Evolutionary conservation across 192 early-diverging fungal genomes (phyloP).

Genomic region (Linnemannia exigua): DNA sequence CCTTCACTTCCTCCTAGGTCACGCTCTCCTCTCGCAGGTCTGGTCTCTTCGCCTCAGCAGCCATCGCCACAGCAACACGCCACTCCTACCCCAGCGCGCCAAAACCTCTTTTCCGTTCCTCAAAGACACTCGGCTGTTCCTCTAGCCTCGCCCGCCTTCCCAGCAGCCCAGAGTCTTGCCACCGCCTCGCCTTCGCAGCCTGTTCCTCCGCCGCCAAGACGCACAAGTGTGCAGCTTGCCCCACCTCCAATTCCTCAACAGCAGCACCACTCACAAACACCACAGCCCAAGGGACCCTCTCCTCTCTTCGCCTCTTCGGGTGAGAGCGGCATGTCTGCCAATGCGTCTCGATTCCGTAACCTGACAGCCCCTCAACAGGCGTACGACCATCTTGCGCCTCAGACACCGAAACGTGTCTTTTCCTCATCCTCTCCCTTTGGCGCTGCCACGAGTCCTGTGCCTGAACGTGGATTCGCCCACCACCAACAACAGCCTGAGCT

Average conservation of each 20-base stretch:
- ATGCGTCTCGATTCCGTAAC: constrained; percentile 49
- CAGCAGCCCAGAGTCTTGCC: constrained; percentile 36
- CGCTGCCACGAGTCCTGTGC: constrained; percentile 27
- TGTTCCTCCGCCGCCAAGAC: constrained; percentile 45
- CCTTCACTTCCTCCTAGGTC: constrained; percentile 45
- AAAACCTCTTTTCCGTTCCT: constrained; percentile 16
- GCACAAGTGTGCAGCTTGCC: constrained; percentile 38
- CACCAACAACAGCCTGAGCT: constrained; percentile 30
- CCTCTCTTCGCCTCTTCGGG: constrained; percentile 33
- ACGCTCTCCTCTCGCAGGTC: constrained; percentile 44
- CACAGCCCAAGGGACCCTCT: constrained; percentile 35
- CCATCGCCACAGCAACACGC: constrained; percentile 9
- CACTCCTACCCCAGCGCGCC: constrained; percentile 18
- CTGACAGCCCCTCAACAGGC: constrained; percentile 47
- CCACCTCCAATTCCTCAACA: constrained; percentile 11
- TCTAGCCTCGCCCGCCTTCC: constrained; percentile 25
- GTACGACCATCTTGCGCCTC: constrained; percentile 38
- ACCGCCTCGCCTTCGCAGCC: constrained; percentile 37
- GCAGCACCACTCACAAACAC: constrained; percentile 1
- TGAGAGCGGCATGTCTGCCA: constrained; percentile 43
- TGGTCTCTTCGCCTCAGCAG: constrained; percentile 24
- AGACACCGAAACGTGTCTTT: constrained; percentile 46
- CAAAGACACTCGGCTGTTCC: constrained; percentile 36
- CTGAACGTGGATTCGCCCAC: constrained; percentile 45
- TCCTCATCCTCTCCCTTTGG: constrained; percentile 32